Evolutionary conservation across 768 basidiomycete species (phyloP).

Genomic region (Lactarius sanguifluus): DNA sequence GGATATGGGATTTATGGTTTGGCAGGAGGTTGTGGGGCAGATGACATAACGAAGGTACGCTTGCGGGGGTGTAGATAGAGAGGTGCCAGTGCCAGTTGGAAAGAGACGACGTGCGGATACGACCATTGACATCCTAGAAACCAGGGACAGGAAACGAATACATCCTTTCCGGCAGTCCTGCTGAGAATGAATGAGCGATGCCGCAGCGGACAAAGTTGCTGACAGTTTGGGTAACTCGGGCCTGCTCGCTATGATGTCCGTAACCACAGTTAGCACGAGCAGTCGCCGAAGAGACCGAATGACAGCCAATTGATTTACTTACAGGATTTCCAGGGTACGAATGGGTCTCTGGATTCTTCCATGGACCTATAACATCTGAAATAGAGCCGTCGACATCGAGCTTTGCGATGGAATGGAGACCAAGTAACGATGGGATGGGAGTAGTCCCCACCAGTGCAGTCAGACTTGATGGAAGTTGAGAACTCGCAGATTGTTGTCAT

Average conservation of each 20-base stretch:
- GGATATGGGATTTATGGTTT: not conserved
- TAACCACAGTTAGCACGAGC: not conserved
- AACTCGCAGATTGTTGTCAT: slow-evolving; percentile 6
- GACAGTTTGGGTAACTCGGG: not conserved
- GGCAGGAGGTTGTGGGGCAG: not conserved
- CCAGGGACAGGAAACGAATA: not conserved
- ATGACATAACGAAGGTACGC: not conserved
- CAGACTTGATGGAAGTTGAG: not conserved
- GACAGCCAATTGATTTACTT: not conserved
- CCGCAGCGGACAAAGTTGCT: not conserved
- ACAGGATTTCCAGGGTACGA: not conserved
- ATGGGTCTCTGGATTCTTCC: not conserved
- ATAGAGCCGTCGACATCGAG: not conserved
- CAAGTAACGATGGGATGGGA: not conserved
- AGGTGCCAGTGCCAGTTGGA: not conserved
- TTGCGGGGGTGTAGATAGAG: not conserved
- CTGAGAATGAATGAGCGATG: not conserved
- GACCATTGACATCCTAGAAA: not conserved
- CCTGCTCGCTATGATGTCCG: not conserved
- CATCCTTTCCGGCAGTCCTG: not conserved
- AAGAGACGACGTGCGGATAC: not conserved
- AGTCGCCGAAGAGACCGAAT: slow-evolving; percentile 8
- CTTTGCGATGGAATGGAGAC: not conserved
- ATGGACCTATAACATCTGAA: not conserved
- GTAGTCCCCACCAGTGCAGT: not conserved